Evolutionary conservation across 208 protist species (phyloP).

Genomic region (Trypanosoma mega): DNA sequence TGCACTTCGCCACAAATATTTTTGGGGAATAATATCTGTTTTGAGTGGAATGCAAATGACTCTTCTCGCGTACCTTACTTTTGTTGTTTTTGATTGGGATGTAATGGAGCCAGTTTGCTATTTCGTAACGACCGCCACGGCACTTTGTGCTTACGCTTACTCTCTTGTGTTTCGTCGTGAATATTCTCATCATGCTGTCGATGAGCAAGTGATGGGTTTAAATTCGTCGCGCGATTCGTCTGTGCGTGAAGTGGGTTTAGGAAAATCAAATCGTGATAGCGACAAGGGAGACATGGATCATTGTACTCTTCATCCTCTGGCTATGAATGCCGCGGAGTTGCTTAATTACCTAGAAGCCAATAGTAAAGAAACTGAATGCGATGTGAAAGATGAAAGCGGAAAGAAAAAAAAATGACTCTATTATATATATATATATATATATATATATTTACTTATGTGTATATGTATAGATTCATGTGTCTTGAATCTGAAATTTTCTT

Average conservation of each 20-base stretch:
- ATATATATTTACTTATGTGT: constrained; percentile 1
- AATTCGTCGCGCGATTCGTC: neutral
- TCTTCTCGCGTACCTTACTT: constrained; percentile 72
- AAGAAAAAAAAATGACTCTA: neutral
- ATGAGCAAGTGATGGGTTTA: constrained; percentile 46
- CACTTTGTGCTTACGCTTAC: constrained; percentile 53
- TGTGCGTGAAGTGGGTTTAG: neutral
- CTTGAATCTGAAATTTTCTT: no score
- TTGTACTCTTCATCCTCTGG: neutral
- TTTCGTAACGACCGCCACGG: constrained; percentile 65
- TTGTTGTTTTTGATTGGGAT: constrained; percentile 78
- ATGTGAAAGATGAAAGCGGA: neutral
- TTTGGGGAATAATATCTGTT: constrained; percentile 64
- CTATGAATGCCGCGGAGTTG: constrained; percentile 1
- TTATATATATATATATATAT: neutral
- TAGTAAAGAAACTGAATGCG: neutral
- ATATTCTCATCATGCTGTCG: constrained; percentile 49
- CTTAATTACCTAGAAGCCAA: constrained; percentile 7
- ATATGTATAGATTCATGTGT: neutral
- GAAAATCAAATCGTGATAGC: neutral
- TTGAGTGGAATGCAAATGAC: constrained; percentile 68
- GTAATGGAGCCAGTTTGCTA: constrained; percentile 84
- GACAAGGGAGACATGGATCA: neutral
- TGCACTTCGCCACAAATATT: constrained; percentile 27
- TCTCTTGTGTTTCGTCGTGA: constrained; percentile 51